Conservation (phyloP, 805 yeast species). For the Pichia occidentalis region DNA sequence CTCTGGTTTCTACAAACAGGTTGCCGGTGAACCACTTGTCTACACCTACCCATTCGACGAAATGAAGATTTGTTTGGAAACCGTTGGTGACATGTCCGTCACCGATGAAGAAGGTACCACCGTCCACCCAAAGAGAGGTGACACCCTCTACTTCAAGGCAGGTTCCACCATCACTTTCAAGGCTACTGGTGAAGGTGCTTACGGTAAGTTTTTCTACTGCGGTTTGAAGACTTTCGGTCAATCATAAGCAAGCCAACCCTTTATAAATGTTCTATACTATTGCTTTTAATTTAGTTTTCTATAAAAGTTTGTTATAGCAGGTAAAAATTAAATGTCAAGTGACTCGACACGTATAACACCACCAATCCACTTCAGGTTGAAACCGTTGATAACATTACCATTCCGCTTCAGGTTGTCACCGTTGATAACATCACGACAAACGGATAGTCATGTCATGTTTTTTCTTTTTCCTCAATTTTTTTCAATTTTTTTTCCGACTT, state of each 20-base stretch:
- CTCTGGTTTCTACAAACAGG: constrained; percentile 60
- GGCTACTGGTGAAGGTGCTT: constrained; percentile 39
- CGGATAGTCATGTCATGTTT: too few species aligned
- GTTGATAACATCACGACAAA: too few species aligned
- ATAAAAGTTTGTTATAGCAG: too few species aligned
- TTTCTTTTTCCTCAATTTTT: too few species aligned
- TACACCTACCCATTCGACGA: constrained; percentile 63
- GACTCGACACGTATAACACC: too few species aligned
- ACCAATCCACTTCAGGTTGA: too few species aligned
- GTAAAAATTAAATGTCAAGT: constrained; percentile 1
- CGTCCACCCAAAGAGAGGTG: constrained; percentile 55
- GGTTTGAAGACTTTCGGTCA: constrained; percentile 36
- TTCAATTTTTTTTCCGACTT: too few species aligned
- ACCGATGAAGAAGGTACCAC: constrained; percentile 56
- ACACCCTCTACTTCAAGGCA: constrained; percentile 55
- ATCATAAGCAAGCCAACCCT: too few species aligned
- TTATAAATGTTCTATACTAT: too few species aligned
- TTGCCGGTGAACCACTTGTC: constrained; percentile 61
- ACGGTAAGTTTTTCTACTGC: constrained; percentile 53
- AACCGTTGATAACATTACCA: too few species aligned
- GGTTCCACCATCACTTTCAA: constrained; percentile 60
- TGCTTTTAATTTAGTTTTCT: too few species aligned
- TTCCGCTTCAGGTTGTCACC: too few species aligned
- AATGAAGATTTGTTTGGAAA: constrained; percentile 60
- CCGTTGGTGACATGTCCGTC: constrained; percentile 53